Base-by-base conservation (phyloP, 164 flowering plant genomes). In the Tetracentron sinense region DNA sequence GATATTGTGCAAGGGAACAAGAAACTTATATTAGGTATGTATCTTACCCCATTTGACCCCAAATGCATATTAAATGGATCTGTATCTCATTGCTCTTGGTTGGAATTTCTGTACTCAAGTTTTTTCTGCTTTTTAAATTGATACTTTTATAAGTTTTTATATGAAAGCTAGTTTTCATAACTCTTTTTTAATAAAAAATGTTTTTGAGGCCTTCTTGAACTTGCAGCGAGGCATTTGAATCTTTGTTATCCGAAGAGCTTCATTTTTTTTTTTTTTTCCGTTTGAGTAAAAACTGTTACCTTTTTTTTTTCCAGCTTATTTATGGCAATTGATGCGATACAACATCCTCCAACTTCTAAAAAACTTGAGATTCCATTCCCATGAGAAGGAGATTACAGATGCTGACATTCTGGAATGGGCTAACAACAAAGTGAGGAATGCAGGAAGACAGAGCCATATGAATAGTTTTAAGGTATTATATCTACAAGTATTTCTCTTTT, bases 241-340 rank as follows among this genome's bases (percentile, higher is more conserved):
- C 20, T 49, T 5, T 2, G 26, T n/a, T 49, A 0, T 49, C 20
- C 20, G 11, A 49, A 49, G 53, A n/a, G 26, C 53, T 53, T 26
- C 19, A 2, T 53, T 23, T 12, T 53, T 26, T 26, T 54, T 6
- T 12, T 19, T 25, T 11, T 28, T 42, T 44, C 15, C 2, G 1
- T 44, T 25, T 7, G 22, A 17, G 25, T 29, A 20, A 35, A 60
- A 10, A 31, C 20, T 55, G 17, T 47, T 56, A 28, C 33, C n/a
- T n/a, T 58, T 17, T 59, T 70, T 58, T 38, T 58, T 64, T 77
- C 65, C 90, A 92, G 98, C 98, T 61, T 92, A 68, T 66, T 64
- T 92, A 68, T 92, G 98, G 98, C 98, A 92, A 66, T 73, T 92
- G 78, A 92, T 92, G 98, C 82, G 98, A 63, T 83, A n/a, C 75